Conservation (phyloP, 2,329 filamentous ascomycete genomes). For the Drechslerella coelobrocha region DNA sequence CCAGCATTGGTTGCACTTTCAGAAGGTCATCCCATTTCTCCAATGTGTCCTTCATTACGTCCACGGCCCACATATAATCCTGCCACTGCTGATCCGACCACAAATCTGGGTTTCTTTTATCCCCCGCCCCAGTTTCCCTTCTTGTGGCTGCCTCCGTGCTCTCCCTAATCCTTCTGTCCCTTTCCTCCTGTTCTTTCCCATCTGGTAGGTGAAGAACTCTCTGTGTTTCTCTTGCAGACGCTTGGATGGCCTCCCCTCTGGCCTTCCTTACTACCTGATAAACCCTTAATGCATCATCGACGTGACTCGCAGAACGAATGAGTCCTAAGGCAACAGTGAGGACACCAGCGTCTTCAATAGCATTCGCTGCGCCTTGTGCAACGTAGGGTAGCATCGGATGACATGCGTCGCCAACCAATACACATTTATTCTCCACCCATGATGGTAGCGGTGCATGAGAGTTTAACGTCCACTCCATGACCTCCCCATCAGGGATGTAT, state of each 20-base stretch:
- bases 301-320: neutral
- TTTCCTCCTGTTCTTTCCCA: constrained; percentile 67
- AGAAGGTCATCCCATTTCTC: constrained; percentile 51
- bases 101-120: constrained; percentile 54
- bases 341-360: constrained; percentile 71
- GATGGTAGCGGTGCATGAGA: constrained; percentile 66
- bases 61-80: constrained; percentile 56
- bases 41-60: constrained; percentile 56
- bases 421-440: constrained; percentile 67
- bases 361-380: constrained; percentile 72
- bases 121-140: constrained; percentile 5
- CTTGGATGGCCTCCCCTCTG: constrained; percentile 57
- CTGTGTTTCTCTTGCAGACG: constrained; percentile 63
- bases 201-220: constrained; percentile 67
- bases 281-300: constrained; percentile 59
- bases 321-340: constrained; percentile 57
- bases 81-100: constrained; percentile 55
- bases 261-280: constrained; percentile 68
- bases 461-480: constrained; percentile 71
- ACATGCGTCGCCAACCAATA: constrained; percentile 70
- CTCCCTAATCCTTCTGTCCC: constrained; percentile 63
- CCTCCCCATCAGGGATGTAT: constrained; percentile 60
- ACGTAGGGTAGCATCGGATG: constrained; percentile 73
- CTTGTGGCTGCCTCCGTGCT: constrained; percentile 35
- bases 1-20: neutral